Percentiles rank a stretch among this genome's conserved stretches.
phyloP scores from a whole-genome alignment of 192 early-diverging fungal genomes.

The Entomortierella lignicola region DNA sequence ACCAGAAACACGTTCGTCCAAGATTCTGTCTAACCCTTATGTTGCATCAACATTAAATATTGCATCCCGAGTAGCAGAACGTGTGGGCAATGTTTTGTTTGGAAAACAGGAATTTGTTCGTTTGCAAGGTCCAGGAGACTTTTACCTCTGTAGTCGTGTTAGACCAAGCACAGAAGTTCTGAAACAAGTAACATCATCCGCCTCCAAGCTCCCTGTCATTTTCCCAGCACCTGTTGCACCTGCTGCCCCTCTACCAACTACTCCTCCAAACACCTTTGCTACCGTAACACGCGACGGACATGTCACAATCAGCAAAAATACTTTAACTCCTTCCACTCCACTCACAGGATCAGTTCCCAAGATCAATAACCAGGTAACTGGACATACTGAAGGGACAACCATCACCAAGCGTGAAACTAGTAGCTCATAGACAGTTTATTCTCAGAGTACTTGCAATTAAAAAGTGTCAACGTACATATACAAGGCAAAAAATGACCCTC shows the following conservation, averaged over 20 bases:
- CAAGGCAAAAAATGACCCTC: no score
- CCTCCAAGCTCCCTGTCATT: conserved; percentile 37
- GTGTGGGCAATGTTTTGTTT: conserved; percentile 55
- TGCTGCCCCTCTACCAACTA: conserved; percentile 33
- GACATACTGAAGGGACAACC: conserved; percentile 34
- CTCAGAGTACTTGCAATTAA: no score
- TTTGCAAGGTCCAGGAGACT: conserved; percentile 72
- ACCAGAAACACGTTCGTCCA: conserved; percentile 46
- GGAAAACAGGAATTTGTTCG: conserved; percentile 66
- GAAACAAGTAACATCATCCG: conserved; percentile 42
- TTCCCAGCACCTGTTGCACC: conserved; percentile 51
- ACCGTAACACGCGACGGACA: conserved; percentile 48
- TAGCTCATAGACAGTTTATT: conserved; percentile 50
- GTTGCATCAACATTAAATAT: conserved; percentile 47
- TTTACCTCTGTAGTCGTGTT: conserved; percentile 69
- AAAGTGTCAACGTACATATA: no score
- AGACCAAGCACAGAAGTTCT: conserved; percentile 57
- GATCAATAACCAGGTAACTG: conserved; percentile 43
- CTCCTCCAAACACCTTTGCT: conserved; percentile 49
- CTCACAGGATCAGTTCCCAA: conserved; percentile 36
- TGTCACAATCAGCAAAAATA: conserved; percentile 29
- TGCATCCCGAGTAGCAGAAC: conserved; percentile 53
- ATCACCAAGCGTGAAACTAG: conserved; percentile 46
- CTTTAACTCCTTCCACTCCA: conserved; percentile 33
- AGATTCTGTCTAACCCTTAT: conserved; percentile 51